These are phyloP conservation scores for Pestalotiopsis sp. DNA, from an alignment of 2,329 filamentous ascomycete genomes.

Conservation along the genomic window DNA sequence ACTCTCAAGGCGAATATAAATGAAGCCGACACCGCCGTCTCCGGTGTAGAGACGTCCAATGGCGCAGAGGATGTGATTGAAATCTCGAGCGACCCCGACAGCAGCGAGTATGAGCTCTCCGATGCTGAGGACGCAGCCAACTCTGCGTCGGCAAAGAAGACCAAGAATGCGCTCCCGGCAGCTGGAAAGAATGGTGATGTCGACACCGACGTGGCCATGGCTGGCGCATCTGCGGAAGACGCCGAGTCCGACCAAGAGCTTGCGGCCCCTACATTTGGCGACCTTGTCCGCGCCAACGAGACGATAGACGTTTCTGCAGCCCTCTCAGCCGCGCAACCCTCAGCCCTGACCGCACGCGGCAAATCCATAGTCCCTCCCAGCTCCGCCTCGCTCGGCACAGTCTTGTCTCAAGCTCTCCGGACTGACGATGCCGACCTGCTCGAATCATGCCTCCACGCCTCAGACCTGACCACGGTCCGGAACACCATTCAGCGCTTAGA, in stretches of 20 bases:
- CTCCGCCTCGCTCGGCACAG: slow-evolving; percentile 82
- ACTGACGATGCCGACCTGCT: slow-evolving; percentile 90
- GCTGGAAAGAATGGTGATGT: slow-evolving; percentile 27
- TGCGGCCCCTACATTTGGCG: slow-evolving; percentile 76
- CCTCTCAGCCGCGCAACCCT: slow-evolving; percentile 45
- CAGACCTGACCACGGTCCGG: slow-evolving; percentile 75
- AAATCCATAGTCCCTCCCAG: slow-evolving; percentile 63
- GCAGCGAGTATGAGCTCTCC: slow-evolving; percentile 47
- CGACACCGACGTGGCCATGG: slow-evolving; percentile 32
- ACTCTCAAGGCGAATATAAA: slow-evolving; percentile 55
- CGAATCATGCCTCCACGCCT: slow-evolving; percentile 86
- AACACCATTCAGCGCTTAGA: slow-evolving; percentile 90
- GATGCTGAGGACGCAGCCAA: slow-evolving; percentile 40
- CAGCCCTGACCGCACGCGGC: slow-evolving; percentile 44
- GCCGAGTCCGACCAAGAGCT: slow-evolving; percentile 50
- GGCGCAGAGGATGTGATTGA: slow-evolving; percentile 49
- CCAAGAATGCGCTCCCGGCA: slow-evolving; percentile 22
- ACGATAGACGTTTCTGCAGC: slow-evolving; percentile 75
- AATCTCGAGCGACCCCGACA: slow-evolving; percentile 58
- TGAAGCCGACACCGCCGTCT: slow-evolving; percentile 60
- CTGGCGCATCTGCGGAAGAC: slow-evolving; percentile 28
- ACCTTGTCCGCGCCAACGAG: slow-evolving; percentile 75
- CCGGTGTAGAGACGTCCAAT: slow-evolving; percentile 39
- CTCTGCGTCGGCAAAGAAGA: slow-evolving; percentile 13
- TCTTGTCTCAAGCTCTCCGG: slow-evolving; percentile 89